Conservation (phyloP, 2,329 filamentous ascomycete genomes). For the Gaeumannomyces tritici region DNA sequence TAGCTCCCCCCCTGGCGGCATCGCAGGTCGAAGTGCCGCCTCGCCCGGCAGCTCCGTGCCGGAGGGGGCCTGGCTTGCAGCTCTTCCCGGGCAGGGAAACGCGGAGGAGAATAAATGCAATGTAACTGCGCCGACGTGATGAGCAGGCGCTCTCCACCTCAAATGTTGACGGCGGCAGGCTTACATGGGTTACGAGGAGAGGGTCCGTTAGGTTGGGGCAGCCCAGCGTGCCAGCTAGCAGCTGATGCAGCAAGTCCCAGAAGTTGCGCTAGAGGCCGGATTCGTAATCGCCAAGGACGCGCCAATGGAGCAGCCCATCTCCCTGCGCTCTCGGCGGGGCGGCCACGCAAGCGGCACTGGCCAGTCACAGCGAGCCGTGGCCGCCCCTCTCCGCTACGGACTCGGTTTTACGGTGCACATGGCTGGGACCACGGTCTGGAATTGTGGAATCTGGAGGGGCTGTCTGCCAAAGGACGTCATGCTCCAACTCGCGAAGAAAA, state of each 20-base stretch:
- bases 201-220: too few relatives aligned
- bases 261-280: too few relatives aligned
- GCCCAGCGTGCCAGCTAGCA: too few relatives aligned
- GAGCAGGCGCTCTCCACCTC: not conserved
- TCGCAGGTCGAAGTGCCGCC: not conserved
- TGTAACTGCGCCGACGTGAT: not conserved
- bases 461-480: not conserved
- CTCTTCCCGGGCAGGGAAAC: not conserved
- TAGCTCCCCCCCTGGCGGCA: not conserved
- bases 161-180: not conserved
- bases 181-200: not conserved
- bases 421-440: too few relatives aligned
- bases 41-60: not conserved
- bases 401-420: too few relatives aligned
- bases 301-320: not conserved
- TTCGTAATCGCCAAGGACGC: not conserved
- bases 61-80: not conserved
- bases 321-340: not conserved
- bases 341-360: not conserved
- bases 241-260: too few relatives aligned
- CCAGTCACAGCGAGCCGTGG: not conserved
- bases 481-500: not conserved
- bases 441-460: not conserved
- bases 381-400: too few relatives aligned
- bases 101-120: not conserved